Base-by-base conservation (phyloP, 1,284 basidiomycete species). In the Irpex rosettiformis region DNA sequence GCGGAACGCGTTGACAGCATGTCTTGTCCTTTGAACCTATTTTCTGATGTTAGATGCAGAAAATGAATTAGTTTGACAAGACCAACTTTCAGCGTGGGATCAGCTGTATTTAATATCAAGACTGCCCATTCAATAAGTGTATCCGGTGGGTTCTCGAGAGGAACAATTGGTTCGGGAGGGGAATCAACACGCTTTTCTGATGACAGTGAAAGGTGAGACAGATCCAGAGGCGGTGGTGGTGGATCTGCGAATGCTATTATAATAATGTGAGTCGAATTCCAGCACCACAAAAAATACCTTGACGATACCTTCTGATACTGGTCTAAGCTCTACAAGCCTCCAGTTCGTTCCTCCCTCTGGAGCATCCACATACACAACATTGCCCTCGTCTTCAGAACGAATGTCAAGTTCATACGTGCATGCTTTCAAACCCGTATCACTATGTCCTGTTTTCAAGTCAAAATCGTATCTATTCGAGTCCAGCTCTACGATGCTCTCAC, bases 71-170 rank as follows among this genome's bases (percentile, higher is more conserved):
- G n/a, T n/a, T n/a, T n/a, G n/a, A n/a, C n/a, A n/a, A n/a, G n/a
- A n/a, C 52, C 27, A 53, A 86, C 87, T 72, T 92, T 91, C 16
- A 86, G 70, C n/a, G 77, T 79, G 2, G 89, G 88, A 69, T 88
- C 78, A 0, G 87, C 67, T 0, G 89, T 91, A 62, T 89, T 88
- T 11, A 92, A 75, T 37, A 92, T 87, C 1, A 91, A 75, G 3
- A 87, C 85, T 0, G 88, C 88, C 88, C 88, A 92, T 69, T 89
- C 80, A 65, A 89, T 83, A 8, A 92, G 73, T 0, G 88, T 90
- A 49, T 74, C 80, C 3, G 86, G 87, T 0, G 82, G 67, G 40
- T 79, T 70, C 1, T 73, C 66, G 1, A 62, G 24, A 1, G 85
- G 85, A 2, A 85, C 77, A 5, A 86, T 64, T 3, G 77, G 75